A percentile compares a stretch with the other conserved stretches of the same genome.
phyloP scores from a whole-genome alignment of 1,284 basidiomycete species.

The Microbotryum violaceum region DNA sequence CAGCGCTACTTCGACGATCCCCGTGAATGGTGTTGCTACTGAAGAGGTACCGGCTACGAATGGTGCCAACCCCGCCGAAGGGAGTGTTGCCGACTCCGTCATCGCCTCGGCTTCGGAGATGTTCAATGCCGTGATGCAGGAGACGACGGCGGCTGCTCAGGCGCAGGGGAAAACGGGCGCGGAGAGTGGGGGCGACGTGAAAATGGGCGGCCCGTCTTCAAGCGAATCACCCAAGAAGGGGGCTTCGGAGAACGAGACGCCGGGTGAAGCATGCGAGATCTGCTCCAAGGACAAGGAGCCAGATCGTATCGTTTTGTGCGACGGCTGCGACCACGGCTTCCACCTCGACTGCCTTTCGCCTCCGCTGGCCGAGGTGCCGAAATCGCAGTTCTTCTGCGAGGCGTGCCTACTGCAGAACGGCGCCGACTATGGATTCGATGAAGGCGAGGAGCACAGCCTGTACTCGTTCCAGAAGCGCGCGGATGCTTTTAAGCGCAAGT shows the following conservation, averaged over 20 bases:
- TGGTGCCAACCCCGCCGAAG: no score
- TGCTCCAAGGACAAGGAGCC: constrained; percentile 41
- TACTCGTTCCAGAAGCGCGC: constrained; percentile 88
- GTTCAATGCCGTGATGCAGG: no score
- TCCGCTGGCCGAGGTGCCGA: constrained; percentile 72
- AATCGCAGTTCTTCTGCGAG: constrained; percentile 94
- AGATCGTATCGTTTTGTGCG: constrained; percentile 88
- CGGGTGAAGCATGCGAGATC: constrained; percentile 63
- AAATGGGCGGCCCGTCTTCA: no score
- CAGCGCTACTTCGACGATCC: no score
- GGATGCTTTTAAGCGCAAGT: constrained; percentile 73
- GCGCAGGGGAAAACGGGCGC: no score
- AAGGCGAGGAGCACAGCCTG: constrained; percentile 91
- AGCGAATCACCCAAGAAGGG: not conserved
- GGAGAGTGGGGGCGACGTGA: no score
- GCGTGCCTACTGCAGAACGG: constrained; percentile 86
- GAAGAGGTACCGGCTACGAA: no score
- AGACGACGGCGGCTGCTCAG: no score
- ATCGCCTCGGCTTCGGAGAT: no score
- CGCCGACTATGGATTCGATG: constrained; percentile 98
- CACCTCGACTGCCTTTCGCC: constrained; percentile 96
- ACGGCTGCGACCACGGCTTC: constrained; percentile 94
- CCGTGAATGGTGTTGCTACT: no score
- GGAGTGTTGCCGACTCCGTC: no score
- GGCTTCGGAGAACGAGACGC: constrained; percentile 1